A percentile compares a stretch with the other conserved stretches of the same genome.
Evolutionary conservation across 108 stramenopile species (phyloP).

Genomic region (Mayamaea pseudoterrestris): DNA sequence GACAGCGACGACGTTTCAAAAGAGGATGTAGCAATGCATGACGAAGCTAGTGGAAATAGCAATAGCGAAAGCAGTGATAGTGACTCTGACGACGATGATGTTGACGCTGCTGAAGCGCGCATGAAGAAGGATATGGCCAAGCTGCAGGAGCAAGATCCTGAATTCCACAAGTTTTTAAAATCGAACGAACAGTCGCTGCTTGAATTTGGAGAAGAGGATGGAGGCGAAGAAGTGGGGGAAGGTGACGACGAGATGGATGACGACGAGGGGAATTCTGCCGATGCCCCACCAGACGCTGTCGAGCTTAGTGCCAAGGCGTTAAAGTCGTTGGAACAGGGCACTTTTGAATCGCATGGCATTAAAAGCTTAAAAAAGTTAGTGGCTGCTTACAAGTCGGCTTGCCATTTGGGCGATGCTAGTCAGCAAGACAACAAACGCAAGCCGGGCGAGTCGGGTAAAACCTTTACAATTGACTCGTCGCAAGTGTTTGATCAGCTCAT

Average conservation of each 20-base stretch:
- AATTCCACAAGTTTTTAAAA: constrained; percentile 79
- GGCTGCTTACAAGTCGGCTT: constrained; percentile 66
- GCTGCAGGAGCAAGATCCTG: constrained; percentile 70
- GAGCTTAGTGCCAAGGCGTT: constrained; percentile 37
- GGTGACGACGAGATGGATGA: constrained; percentile 20
- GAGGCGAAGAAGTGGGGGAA: constrained; percentile 21
- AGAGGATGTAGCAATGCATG: background rate
- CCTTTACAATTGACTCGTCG: constrained; percentile 54
- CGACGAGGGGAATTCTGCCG: background rate
- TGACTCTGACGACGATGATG: constrained; percentile 66
- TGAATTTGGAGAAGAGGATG: constrained; percentile 41
- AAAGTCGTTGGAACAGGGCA: constrained; percentile 35
- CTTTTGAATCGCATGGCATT: constrained; percentile 59
- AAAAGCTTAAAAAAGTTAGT: constrained; percentile 67
- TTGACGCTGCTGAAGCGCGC: constrained; percentile 50
- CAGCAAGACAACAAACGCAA: constrained; percentile 12
- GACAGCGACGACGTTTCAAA: constrained; percentile 11
- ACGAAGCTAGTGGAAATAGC: background rate
- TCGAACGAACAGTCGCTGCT: constrained; percentile 73
- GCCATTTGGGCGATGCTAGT: constrained; percentile 41
- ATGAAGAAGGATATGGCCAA: constrained; percentile 74
- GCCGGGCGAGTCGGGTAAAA: background rate
- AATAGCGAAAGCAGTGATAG: constrained; percentile 8
- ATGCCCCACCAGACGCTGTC: constrained; percentile 13
- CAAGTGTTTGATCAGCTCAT: constrained; percentile 68